Base-by-base conservation (phyloP, 371 early-diverging fungal species). In the Actinomucor elegans region DNA sequence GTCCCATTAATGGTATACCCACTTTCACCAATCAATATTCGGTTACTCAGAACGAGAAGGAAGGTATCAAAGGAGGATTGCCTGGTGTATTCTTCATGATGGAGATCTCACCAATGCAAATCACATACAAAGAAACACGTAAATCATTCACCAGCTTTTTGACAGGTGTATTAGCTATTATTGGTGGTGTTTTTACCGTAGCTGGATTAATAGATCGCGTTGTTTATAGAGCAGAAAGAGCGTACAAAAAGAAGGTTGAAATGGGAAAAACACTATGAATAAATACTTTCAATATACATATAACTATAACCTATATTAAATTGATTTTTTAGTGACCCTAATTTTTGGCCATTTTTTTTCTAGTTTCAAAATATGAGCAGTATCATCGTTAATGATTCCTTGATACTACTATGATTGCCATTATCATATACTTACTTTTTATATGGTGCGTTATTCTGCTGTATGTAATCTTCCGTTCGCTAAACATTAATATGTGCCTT, bases 61-160 rank as follows among this genome's bases (percentile, higher is more conserved):
- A 68, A n/a, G 48, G 66, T 2, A 24, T 53, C 8, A 17, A 12
- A 4, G 28, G 36, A 12, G 64, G 64, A 8, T 24, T 61, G n/a
- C 64, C 64, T n/a, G 96, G 98, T 24, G 86, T 97, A 18, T 96
- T 94, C 62, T 93, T 98, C 70, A 87, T 92, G 65, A 91, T 86
- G 76, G 97, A 98, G 28, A 98, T 98, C 45, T 97, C 97, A 11
- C 97, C 98, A 0, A 95, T 98, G 96, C 73, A 90, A 29, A 91
- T 98, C 46, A 88, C 86, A 29, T 93, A 94, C 61, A 80, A 75
- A 5, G 93, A 98, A 73, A 79, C 83, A 45, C 81, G 84, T 44
- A 83, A 88, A 55, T 92, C 97, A 14, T 88, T 97, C 46, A 67
- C 87, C 10, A 88, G 88, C 49, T 93, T 98, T 60, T 55, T 98